Base-by-base conservation (phyloP, 202 grass and related monocot species). In the Eragrostis tef region DNA sequence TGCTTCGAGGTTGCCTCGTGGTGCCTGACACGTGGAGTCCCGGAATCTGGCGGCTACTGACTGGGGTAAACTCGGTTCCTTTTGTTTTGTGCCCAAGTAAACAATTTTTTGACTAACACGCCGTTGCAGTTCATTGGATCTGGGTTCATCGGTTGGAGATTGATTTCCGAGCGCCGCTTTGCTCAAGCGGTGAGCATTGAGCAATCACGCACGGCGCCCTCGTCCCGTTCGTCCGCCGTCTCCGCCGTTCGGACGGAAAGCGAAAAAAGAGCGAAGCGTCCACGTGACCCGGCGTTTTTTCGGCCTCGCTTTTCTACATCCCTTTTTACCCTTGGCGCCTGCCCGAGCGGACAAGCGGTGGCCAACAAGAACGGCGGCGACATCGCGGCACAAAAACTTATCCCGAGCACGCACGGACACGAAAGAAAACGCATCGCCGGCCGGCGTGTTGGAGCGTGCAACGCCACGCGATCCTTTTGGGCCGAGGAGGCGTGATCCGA, bases 401-500 rank as follows among this genome's bases (percentile, higher is more conserved):
- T 56, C 71, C 29, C 67, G 7, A 0, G 29, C 19, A 5, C 27
- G 51, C 19, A 5, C 27, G 51, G 27, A n/a, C 19, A 5, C 27
- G 51, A 34, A n/a, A 11, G 41, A 6, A 17, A 46, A 17, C 36
- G 73, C 36, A 44, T 11, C 41, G 34, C 34, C 34, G 34, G 3
- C 9, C 41, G 12, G 44, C 41, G 1, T 12, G 66, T 22, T 71
- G 66, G 20, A 9, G 5, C 34, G 11, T 4, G 4, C 79, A 17
- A 64, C 42, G 41, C 57, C 69, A 64, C 80, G 51, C 58, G 58
- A 82, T n/a, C 36, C 36, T 81, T 58, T 51, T 39, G 6, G 34
- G 44, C 60, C 45, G 69, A 41, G 58, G 24, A 64, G 58, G 17
- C 21, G 19, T 7, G 60, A 36, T 5, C 25, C 26, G 34, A 8